Percentiles rank a stretch among this genome's conserved stretches.
phyloP scores from a whole-genome alignment of 495 filamentous ascomycete genomes.

The Cercophora newfieldiana region DNA sequence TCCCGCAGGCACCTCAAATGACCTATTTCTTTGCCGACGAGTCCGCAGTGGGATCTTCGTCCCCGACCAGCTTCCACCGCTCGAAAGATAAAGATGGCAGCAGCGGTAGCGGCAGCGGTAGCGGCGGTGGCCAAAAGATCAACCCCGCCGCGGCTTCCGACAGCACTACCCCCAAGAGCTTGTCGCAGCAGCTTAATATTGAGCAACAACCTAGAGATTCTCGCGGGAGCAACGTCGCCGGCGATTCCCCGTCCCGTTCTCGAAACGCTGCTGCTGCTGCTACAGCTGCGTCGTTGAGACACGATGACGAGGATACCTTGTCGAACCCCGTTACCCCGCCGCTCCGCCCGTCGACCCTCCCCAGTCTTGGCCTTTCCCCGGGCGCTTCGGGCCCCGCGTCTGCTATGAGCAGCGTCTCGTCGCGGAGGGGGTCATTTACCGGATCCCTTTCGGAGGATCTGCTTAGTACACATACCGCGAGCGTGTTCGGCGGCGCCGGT shows the following conservation, averaged over 20 bases:
- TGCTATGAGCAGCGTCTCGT: slow-evolving; percentile 47
- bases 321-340: not conserved
- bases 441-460: slow-evolving; percentile 53
- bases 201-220: not conserved
- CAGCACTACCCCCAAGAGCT: not conserved
- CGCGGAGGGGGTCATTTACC: slow-evolving; percentile 54
- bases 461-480: slow-evolving; percentile 45
- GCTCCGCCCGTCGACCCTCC: slow-evolving; percentile 1
- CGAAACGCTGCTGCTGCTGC: not conserved
- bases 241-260: not conserved
- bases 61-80: slow-evolving; percentile 29
- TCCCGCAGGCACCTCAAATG: slow-evolving; percentile 46
- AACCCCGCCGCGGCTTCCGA: slow-evolving; percentile 12
- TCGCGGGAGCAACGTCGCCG: slow-evolving; percentile 1
- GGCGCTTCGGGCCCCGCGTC: slow-evolving; percentile 52
- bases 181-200: not conserved
- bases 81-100: slow-evolving; percentile 35
- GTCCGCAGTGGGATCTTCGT: slow-evolving; percentile 46
- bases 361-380: slow-evolving; percentile 33
- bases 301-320: slow-evolving; percentile 5
- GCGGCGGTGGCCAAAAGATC: not conserved
- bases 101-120: too few species aligned
- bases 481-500: slow-evolving; percentile 17
- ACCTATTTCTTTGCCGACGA: slow-evolving; percentile 59
- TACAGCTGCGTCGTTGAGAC: not conserved